A percentile compares a stretch with the other conserved stretches of the same genome.
phyloP scores from a whole-genome alignment of 257 asterid genomes.

The Ballota nigra region DNA sequence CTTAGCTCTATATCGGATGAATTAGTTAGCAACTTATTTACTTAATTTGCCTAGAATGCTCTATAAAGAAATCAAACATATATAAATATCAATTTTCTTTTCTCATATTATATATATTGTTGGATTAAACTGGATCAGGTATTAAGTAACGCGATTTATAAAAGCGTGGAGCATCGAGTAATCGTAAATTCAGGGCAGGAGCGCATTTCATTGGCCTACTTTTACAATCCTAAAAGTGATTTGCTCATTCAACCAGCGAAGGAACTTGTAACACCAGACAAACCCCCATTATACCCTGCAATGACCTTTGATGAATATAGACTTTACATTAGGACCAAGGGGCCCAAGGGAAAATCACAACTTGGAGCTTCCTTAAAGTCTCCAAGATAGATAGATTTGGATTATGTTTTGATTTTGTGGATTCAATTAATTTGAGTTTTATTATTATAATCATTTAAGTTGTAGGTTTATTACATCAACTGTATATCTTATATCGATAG shows the following conservation, averaged over 20 bases:
- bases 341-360: slow-evolving; percentile 74
- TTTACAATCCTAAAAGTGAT: slow-evolving; percentile 67
- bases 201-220: slow-evolving; percentile 60
- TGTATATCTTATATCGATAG: too few species aligned
- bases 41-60: too few species aligned
- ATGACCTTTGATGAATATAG: slow-evolving; percentile 75
- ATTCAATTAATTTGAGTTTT: neutral
- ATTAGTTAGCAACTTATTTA: too few species aligned
- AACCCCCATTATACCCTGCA: slow-evolving; percentile 50
- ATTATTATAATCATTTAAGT: too few species aligned
- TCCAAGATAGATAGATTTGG: neutral
- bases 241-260: slow-evolving; percentile 50
- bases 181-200: slow-evolving; percentile 53
- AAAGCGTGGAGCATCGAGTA: slow-evolving; percentile 77
- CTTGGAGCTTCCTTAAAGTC: slow-evolving; percentile 33
- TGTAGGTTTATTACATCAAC: too few species aligned
- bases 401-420: neutral
- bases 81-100: too few species aligned
- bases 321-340: slow-evolving; percentile 65
- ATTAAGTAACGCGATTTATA: slow-evolving; percentile 58
- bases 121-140: slow-evolving; percentile 30
- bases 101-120: too few species aligned
- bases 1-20: too few species aligned
- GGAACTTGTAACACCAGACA: slow-evolving; percentile 45
- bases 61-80: too few species aligned